Evolutionary conservation across 768 basidiomycete genomes (phyloP), one percentile per base, ranked within the genome.

Genomic region (Mycena venus): DNA sequence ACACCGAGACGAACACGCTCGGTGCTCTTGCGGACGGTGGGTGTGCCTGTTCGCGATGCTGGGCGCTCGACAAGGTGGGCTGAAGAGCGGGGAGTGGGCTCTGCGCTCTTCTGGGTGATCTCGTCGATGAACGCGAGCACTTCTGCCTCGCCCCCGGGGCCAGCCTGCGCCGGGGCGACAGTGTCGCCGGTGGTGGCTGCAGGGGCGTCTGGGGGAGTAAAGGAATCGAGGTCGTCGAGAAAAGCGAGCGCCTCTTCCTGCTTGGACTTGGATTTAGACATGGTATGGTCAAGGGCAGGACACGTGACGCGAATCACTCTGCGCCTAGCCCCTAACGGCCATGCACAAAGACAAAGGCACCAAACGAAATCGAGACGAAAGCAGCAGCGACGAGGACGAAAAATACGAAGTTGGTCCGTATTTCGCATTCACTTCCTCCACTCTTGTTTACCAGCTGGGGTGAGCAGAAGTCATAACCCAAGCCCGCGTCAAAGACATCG

Each of bases 71-170:
- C 25, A 21, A 90, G 84, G 77, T 90, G 87, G 32, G 21, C 44
- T 21, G 87, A 80, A 29, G 89, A 84, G 19, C 92, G 84, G 5
- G 90, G 91, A 23, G 92, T 91, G 15, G 94, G 93, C 76, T 94
- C 95, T 8, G 93, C 88, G 83, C 93, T 94, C 84, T 96, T 97
- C 90, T 95, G 95, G 0, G 95, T 96, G 76, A 98, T 96, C 84
- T 98, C 96, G 82, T 98, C 95, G 49, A 98, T 91, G 86, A 97
- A 98, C 19, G 96, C 96, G 31, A 97, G 91, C 29, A 95, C 96
- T 74, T 96, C 95, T 3, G 93, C 91, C 70, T 97, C 67, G 79
- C 77, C 53, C 82, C 70, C 58, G 80, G 79, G 49, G 69, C 61
- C 66, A 64, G 73, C 79, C 60, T 42, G 78, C 40, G 76, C 65